Conservation (phyloP, 495 filamentous ascomycete species). For the Aspergillus kassunensis region DNA sequence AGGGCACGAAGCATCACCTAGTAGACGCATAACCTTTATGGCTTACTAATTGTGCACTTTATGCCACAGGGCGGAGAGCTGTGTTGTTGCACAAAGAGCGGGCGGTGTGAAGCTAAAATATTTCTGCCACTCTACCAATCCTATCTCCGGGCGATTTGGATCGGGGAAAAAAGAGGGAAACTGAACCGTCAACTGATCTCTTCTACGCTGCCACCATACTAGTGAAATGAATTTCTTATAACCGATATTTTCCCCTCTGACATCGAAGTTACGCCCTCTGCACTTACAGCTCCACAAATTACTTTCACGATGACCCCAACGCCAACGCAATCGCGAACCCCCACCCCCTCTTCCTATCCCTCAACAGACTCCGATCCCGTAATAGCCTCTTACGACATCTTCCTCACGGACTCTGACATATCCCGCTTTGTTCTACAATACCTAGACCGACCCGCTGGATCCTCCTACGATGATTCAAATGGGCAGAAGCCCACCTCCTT, state of each 20-base stretch:
- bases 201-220: neutral
- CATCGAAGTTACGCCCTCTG: neutral
- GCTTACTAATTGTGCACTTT: too few relatives aligned
- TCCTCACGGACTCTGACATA: constrained; percentile 51
- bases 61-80: too few relatives aligned
- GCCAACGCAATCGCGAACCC: neutral
- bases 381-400: constrained; percentile 57
- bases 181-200: neutral
- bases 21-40: too few relatives aligned
- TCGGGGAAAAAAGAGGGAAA: constrained; percentile 5
- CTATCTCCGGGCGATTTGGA: neutral
- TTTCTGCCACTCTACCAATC: constrained; percentile 10
- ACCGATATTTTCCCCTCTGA: neutral
- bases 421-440: constrained; percentile 67
- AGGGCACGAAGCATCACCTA: too few relatives aligned
- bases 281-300: neutral
- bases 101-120: constrained; percentile 1
- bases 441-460: constrained; percentile 44
- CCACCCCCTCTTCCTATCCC: neutral
- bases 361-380: constrained; percentile 50
- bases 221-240: neutral
- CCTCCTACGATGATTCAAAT: constrained; percentile 53
- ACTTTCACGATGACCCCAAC: neutral
- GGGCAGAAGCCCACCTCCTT: constrained; percentile 54
- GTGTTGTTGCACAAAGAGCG: neutral